phyloP scores from a whole-genome alignment of 495 filamentous ascomycete species.

The Penicillium goetzii region DNA sequence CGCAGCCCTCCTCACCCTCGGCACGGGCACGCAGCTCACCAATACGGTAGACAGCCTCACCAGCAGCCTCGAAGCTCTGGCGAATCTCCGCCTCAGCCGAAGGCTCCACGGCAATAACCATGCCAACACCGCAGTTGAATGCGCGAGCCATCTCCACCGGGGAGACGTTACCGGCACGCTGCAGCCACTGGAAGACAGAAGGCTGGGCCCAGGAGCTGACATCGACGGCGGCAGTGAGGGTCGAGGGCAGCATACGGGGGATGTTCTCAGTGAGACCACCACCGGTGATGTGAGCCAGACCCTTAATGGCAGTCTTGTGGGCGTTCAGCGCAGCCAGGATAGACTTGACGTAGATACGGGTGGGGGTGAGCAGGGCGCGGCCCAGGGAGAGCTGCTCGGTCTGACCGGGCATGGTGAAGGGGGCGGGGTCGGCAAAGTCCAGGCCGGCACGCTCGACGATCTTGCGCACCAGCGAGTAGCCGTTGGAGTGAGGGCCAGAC shows the following conservation, averaged over 20 bases:
- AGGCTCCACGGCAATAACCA: constrained; percentile 77
- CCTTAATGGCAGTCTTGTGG: constrained; percentile 72
- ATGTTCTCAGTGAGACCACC: constrained; percentile 92
- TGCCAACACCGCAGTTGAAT: constrained; percentile 95
- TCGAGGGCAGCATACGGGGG: constrained; percentile 82
- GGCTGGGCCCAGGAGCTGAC: constrained; percentile 71
- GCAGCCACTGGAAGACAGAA: constrained; percentile 82
- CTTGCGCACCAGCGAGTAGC: constrained; percentile 89
- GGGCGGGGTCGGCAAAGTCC: constrained; percentile 67
- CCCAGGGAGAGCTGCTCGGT: constrained; percentile 58
- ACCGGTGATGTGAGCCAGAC: constrained; percentile 94
- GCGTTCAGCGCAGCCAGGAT: constrained; percentile 62
- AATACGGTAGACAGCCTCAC: constrained; percentile 78
- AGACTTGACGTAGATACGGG: constrained; percentile 77
- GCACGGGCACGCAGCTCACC: constrained; percentile 63
- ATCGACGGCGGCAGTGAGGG: constrained; percentile 77
- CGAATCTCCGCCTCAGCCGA: constrained; percentile 31
- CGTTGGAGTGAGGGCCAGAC: constrained; percentile 89
- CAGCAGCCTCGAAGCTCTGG: constrained; percentile 59
- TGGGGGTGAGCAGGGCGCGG: constrained; percentile 74
- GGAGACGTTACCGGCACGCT: constrained; percentile 71
- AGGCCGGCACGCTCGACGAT: constrained; percentile 76
- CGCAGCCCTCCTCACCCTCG: constrained; percentile 63
- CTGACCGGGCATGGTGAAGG: constrained; percentile 65
- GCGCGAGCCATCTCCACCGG: constrained; percentile 79